Evolutionary conservation across 306 rosid genomes (phyloP), one percentile per base, ranked within the genome.

Genomic region (Glycyrrhiza uralensis): DNA sequence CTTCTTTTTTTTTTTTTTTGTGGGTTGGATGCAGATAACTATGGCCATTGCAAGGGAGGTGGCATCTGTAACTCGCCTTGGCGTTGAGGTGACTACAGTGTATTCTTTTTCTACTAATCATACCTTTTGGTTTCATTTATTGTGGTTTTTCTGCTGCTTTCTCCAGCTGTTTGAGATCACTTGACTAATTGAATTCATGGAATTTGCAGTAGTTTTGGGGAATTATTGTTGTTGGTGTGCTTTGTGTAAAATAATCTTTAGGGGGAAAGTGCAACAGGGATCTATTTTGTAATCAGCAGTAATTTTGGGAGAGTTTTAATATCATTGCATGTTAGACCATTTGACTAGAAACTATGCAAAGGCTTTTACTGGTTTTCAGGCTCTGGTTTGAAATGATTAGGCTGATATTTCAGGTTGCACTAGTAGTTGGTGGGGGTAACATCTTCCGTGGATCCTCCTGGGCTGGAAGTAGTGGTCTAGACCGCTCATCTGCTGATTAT

Each of bases 41-140:
- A 94, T 89, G 98, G 84, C 92, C 67, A 94, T 94, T 71, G 97
- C 97, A 36, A 86, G 95, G 85, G 99, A 91, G 80, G 99, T 94
- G 69, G 96, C 97, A 69, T 62, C 92, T 71, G 99, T 94, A 60
- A 89, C 96, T 73, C 96, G 95, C 59, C 96, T 91, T 42, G 99
- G 99, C 54, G 84, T 94, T 81, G 97, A 94, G 99, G 99, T 94
- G 80, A 64, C 68, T 67, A 52, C 36, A 38, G 2, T 59, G 58
- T 29, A 24, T 58, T 20, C 5, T 30, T 67, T 44, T 47, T 29
- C 8, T 7, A 9, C 18, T 45, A 57, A 19, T n/a, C n/a, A n/a
- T 35, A 1, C 33, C 12, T 41, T 69, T 14, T 11, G 10, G 47
- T 46, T 26, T 66, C 17, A 46, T 42, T 64, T 11, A 26, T 64